These are phyloP conservation scores for Hortiboletus flavorubellus DNA, from an alignment of 768 basidiomycete genomes.

Conservation along the genomic window DNA sequence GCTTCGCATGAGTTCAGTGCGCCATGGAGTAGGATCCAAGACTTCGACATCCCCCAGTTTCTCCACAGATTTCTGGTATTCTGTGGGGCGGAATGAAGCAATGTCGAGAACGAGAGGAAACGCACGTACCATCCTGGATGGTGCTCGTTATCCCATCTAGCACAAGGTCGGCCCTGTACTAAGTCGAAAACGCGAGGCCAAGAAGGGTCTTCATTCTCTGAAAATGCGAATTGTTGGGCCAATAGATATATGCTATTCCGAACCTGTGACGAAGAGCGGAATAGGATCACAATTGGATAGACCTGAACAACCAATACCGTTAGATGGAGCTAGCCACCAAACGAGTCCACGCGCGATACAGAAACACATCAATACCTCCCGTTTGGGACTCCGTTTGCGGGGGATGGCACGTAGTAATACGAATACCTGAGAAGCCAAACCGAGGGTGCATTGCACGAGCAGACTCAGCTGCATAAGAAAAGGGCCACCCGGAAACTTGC, in stretches of 20 bases:
- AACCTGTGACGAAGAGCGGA: neutral
- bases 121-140: conserved; percentile 30
- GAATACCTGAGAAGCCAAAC: conserved; percentile 25
- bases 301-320: conserved; percentile 38
- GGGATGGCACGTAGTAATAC: conserved; percentile 20
- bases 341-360: conserved; percentile 29
- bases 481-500: conserved; percentile 35
- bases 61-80: conserved; percentile 34
- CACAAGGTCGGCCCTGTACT: conserved; percentile 34
- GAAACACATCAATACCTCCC: conserved; percentile 27
- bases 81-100: conserved; percentile 20
- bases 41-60: conserved; percentile 29
- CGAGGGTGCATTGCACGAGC: conserved; percentile 21
- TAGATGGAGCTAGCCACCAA: conserved; percentile 32
- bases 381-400: conserved; percentile 24
- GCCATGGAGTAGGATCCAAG: conserved; percentile 27
- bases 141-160: conserved; percentile 36
- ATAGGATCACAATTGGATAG: neutral
- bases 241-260: conserved; percentile 38
- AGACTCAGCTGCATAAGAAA: conserved; percentile 27
- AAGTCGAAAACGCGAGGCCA: conserved; percentile 35
- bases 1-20: conserved; percentile 7
- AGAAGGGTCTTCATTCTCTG: conserved; percentile 39
- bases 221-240: conserved; percentile 36
- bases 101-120: rapidly evolving